A percentile compares a stretch with the other conserved stretches of the same genome.
phyloP scores from a whole-genome alignment of 768 basidiomycete genomes.

The Favolaschia claudopus region DNA sequence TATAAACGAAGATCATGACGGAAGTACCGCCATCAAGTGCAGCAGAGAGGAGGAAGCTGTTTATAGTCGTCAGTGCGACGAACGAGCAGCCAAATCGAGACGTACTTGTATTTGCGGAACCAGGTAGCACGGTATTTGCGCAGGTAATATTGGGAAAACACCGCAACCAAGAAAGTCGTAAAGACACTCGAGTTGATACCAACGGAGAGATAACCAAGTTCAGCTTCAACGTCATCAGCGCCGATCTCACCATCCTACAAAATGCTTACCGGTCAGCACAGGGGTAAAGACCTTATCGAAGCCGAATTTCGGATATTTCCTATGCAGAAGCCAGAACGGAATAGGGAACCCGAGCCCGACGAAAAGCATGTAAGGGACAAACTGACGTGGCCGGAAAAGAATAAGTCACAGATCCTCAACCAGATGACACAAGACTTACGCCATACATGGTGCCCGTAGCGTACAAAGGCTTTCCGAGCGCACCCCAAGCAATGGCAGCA shows the following conservation, averaged over 20 bases:
- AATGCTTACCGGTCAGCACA: no score
- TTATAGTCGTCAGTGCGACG: no score
- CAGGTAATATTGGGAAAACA: slow-evolving; percentile 32
- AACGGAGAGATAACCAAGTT: slow-evolving; percentile 33
- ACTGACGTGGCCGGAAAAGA: no score
- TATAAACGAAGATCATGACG: slow-evolving; percentile 37
- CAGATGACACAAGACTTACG: no score
- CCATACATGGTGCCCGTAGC: slow-evolving; percentile 53
- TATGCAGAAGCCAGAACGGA: slow-evolving; percentile 41
- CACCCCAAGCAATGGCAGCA: slow-evolving; percentile 63
- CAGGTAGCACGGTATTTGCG: slow-evolving; percentile 45
- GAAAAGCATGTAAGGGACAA: slow-evolving; percentile 35
- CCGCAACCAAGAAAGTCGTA: slow-evolving; percentile 25
- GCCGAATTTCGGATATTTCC: slow-evolving; percentile 39
- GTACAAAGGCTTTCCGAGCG: slow-evolving; percentile 56
- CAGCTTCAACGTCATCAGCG: slow-evolving; percentile 28
- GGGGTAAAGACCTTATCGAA: slow-evolving; percentile 35
- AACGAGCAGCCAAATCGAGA: no score
- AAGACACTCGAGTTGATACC: slow-evolving; percentile 41
- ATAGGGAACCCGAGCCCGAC: slow-evolving; percentile 41
- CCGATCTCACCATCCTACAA: slow-evolving; percentile 15
- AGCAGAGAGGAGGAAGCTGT: no score
- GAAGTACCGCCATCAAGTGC: slow-evolving; percentile 62
- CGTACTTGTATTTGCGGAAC: slow-evolving; percentile 47
- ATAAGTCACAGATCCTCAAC: no score